These are phyloP conservation scores for Alternaria ventricosa DNA, from an alignment of 2,329 filamentous ascomycete genomes.

Conservation along the genomic window DNA sequence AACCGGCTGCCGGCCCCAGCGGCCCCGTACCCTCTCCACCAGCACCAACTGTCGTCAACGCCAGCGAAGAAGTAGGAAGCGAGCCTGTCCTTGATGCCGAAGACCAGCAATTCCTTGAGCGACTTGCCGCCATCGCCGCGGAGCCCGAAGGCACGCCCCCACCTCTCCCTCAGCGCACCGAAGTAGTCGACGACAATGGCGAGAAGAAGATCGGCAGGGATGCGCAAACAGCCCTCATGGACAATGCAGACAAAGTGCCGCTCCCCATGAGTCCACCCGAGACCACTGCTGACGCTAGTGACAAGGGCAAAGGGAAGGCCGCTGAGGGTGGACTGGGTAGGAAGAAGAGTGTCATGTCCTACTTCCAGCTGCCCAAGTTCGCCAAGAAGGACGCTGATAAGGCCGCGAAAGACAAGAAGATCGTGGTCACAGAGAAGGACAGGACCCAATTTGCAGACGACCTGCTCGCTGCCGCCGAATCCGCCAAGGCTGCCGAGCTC, in stretches of 20 bases:
- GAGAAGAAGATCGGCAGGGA: conserved; percentile 49
- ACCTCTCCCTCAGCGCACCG: conserved; percentile 48
- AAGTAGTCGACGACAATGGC: conserved; percentile 42
- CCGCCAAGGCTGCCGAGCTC: conserved; percentile 40
- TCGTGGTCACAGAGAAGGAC: conserved; percentile 45
- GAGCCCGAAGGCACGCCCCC: conserved; percentile 50
- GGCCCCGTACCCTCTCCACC: conserved; percentile 24
- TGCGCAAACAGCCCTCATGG: conserved; percentile 55
- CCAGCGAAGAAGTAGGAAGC: conserved; percentile 35
- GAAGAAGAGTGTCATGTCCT: conserved; percentile 49
- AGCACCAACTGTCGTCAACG: conserved; percentile 30
- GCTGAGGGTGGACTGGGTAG: conserved; percentile 38
- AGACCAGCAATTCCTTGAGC: conserved; percentile 64
- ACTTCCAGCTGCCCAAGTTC: conserved; percentile 42
- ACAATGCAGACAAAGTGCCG: conserved; percentile 56
- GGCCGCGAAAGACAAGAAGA: conserved; percentile 35
- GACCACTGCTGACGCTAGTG: conserved; percentile 35
- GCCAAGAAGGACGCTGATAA: conserved; percentile 44
- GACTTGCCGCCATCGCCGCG: conserved; percentile 56
- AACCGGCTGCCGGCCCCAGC: conserved; percentile 31
- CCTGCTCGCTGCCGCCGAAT: conserved; percentile 42
- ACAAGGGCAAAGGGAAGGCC: conserved; percentile 36
- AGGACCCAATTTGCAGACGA: conserved; percentile 44
- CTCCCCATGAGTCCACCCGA: conserved; percentile 58
- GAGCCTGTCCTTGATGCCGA: conserved; percentile 64